Percentiles rank a stretch among this genome's conserved stretches.
Conservation (phyloP, 176 grass and related monocot genomes). For the Musa schizocarpa region DNA sequence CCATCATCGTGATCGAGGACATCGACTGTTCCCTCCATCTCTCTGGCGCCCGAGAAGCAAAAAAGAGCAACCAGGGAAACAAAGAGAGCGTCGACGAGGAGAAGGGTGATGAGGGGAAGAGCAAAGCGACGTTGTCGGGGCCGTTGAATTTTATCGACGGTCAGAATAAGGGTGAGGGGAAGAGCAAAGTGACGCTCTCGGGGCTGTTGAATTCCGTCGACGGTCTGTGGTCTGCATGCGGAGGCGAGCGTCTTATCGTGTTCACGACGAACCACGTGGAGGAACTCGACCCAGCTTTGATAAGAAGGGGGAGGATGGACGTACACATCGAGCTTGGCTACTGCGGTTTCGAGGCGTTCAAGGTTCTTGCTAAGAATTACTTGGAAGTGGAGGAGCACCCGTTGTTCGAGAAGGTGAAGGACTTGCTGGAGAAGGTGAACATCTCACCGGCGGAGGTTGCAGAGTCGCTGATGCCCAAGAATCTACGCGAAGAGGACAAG, state of each 20-base stretch:
- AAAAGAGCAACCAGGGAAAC: too few species aligned
- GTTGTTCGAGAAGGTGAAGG: constrained; percentile 11
- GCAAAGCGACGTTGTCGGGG: too few species aligned
- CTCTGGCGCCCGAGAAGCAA: too few species aligned
- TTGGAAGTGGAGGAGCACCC: constrained; percentile 14
- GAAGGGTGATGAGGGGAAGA: too few species aligned
- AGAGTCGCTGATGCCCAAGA: constrained; percentile 48
- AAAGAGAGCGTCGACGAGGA: too few species aligned
- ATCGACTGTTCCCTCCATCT: constrained; percentile 15
- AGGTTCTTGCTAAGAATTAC: constrained; percentile 55
- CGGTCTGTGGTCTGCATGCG: constrained; percentile 54
- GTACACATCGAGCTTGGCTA: constrained; percentile 70
- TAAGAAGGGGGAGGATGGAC: constrained; percentile 56
- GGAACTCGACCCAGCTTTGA: constrained; percentile 46
- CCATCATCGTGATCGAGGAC: too few species aligned
- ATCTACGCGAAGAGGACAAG: constrained; percentile 15
- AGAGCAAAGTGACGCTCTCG: constrained; percentile 36
- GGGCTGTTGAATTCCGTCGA: constrained; percentile 68
- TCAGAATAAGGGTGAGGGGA: not conserved
- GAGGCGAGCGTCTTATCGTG: constrained; percentile 56
- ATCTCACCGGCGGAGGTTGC: constrained; percentile 58
- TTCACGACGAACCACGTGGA: constrained; percentile 63
- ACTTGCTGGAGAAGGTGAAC: constrained; percentile 29
- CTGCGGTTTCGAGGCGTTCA: constrained; percentile 46
- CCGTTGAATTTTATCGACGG: too few species aligned